These are phyloP conservation scores for Aphanoascus verrucosus DNA, from an alignment of 2,329 filamentous ascomycete species.

Conservation along the genomic window DNA sequence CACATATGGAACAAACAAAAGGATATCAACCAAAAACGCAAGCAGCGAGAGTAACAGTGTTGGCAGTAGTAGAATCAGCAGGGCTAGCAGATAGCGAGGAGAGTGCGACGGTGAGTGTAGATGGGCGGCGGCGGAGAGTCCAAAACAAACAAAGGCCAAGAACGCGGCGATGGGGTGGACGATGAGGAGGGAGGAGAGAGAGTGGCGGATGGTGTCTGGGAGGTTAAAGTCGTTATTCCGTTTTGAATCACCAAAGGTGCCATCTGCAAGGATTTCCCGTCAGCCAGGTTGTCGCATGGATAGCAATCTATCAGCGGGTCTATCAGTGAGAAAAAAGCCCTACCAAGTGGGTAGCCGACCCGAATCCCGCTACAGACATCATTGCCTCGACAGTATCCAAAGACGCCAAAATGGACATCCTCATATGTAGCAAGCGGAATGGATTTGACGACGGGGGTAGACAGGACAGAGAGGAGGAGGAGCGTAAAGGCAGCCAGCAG, in stretches of 20 bases:
- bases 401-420: constrained; percentile 76
- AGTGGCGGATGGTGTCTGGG: constrained; percentile 53
- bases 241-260: constrained; percentile 37
- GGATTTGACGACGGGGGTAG: constrained; percentile 73
- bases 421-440: constrained; percentile 73
- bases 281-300: neutral
- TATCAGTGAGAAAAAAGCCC: constrained; percentile 25
- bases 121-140: constrained; percentile 69
- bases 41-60: constrained; percentile 74
- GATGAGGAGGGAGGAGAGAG: constrained; percentile 79
- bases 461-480: constrained; percentile 77
- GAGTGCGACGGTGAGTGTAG: constrained; percentile 83
- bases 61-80: constrained; percentile 78
- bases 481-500: constrained; percentile 77
- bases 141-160: constrained; percentile 72
- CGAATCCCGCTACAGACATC: constrained; percentile 58
- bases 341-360: constrained; percentile 80
- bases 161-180: constrained; percentile 86
- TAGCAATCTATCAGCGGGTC: neutral
- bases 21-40: constrained; percentile 83
- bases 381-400: constrained; percentile 65
- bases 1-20: constrained; percentile 88
- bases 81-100: constrained; percentile 68
- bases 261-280: constrained; percentile 28
- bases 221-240: constrained; percentile 47